Percentiles rank a stretch among this genome's conserved stretches.
Conservation (phyloP, 1,139 yeast species). For the Sugiyamaella grinbergsii region DNA sequence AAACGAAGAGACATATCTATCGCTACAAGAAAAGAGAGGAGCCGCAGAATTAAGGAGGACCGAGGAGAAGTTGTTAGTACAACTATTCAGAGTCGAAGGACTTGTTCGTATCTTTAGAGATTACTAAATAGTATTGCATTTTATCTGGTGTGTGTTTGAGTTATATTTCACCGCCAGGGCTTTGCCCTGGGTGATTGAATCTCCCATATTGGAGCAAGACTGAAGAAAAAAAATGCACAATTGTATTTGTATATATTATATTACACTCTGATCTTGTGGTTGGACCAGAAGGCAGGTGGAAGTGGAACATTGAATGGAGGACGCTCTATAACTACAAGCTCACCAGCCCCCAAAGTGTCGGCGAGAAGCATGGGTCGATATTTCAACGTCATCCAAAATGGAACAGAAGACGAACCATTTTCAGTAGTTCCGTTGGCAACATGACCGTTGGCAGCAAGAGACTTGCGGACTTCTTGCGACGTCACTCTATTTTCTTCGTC, state of each 20-base stretch:
- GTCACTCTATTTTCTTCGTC: constrained; percentile 40
- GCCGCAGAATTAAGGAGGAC: constrained; percentile 52
- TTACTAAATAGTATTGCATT: constrained; percentile 33
- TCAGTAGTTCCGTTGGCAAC: constrained; percentile 14
- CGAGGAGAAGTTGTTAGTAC: constrained; percentile 43
- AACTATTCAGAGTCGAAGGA: constrained; percentile 41
- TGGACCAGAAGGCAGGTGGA: constrained; percentile 73
- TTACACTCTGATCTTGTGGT: constrained; percentile 58
- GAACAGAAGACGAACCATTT: constrained; percentile 29
- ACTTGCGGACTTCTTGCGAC: constrained; percentile 23
- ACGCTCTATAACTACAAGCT: constrained; percentile 75
- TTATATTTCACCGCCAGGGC: too few relatives aligned
- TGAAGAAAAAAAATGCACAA: constrained; percentile 1
- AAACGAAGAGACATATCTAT: constrained; percentile 69
- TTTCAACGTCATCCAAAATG: constrained; percentile 77
- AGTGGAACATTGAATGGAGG: constrained; percentile 64
- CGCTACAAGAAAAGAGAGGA: constrained; percentile 74
- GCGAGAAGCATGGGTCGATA: constrained; percentile 75
- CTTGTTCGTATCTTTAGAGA: constrained; percentile 46
- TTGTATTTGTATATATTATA: constrained; percentile 3
- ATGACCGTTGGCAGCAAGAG: constrained; percentile 28
- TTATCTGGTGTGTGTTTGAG: neutral
- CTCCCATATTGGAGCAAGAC: too few relatives aligned
- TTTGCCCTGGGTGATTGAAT: neutral
- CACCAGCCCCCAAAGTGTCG: constrained; percentile 56